phyloP scores from a whole-genome alignment of 768 basidiomycete species.

The Sarcomyxa edulis region DNA sequence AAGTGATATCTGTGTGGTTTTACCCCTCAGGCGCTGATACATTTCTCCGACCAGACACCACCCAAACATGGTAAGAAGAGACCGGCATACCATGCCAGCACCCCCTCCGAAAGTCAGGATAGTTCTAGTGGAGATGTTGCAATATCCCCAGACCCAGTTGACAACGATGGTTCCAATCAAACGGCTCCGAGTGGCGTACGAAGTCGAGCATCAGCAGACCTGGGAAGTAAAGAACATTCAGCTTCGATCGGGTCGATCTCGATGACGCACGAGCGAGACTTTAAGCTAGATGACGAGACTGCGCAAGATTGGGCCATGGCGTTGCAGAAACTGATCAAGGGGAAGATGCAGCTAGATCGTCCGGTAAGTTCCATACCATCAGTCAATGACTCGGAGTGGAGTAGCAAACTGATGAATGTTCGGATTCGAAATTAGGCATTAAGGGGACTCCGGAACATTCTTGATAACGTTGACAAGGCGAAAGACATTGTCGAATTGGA shows the following conservation, averaged over 20 bases:
- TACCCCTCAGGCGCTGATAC: not conserved
- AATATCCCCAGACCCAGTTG: slow-evolving; percentile 1
- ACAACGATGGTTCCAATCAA: too few species aligned
- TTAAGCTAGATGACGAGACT: not conserved
- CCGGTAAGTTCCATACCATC: slow-evolving; percentile 11
- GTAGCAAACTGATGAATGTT: not conserved
- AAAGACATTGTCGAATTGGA: slow-evolving; percentile 2
- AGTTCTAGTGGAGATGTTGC: not conserved
- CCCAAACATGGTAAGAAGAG: not conserved
- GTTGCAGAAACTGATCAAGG: slow-evolving; percentile 12
- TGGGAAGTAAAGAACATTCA: slow-evolving; percentile 1
- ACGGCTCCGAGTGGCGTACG: not conserved
- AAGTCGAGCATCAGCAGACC: not conserved
- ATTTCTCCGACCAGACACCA: not conserved
- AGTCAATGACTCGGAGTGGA: not conserved
- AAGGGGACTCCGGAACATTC: not conserved
- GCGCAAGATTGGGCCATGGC: slow-evolving; percentile 3
- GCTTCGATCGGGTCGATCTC: not conserved
- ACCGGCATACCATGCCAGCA: not conserved
- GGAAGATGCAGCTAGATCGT: slow-evolving; percentile 6
- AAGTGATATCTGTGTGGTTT: not conserved
- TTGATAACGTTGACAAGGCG: slow-evolving; percentile 6
- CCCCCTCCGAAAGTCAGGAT: not conserved
- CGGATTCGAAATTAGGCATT: slow-evolving; percentile 4
- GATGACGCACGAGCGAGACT: not conserved